These are phyloP conservation scores for Dothideomycetes sp. DNA, from an alignment of 2,329 filamentous ascomycete species.

Conservation along the genomic window DNA sequence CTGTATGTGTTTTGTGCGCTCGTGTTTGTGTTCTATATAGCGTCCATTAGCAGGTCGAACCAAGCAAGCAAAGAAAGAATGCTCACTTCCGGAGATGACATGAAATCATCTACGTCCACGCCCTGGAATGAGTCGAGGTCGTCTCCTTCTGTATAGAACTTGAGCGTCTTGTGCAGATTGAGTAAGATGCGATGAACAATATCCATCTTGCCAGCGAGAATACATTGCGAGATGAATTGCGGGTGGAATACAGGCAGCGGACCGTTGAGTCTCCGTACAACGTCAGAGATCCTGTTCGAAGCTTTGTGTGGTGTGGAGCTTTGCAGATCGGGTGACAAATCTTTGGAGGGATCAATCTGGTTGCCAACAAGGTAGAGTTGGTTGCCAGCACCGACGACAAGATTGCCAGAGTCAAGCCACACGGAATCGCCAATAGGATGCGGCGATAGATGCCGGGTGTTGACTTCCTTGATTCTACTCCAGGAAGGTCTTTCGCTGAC, in stretches of 20 bases:
- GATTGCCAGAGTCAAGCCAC: slow-evolving; percentile 76
- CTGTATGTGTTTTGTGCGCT: slow-evolving; percentile 13
- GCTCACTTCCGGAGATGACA: slow-evolving; percentile 37
- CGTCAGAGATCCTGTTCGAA: slow-evolving; percentile 64
- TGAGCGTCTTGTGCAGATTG: slow-evolving; percentile 64
- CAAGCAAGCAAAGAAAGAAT: neutral
- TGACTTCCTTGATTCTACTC: slow-evolving; percentile 75
- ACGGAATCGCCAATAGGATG: slow-evolving; percentile 89
- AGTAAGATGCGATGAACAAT: slow-evolving; percentile 66
- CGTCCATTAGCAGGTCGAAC: neutral
- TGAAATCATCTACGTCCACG: slow-evolving; percentile 42
- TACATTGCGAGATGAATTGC: slow-evolving; percentile 78
- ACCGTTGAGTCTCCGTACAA: slow-evolving; percentile 74
- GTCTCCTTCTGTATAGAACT: slow-evolving; percentile 76
- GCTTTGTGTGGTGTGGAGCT: slow-evolving; percentile 40
- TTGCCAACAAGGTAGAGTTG: slow-evolving; percentile 81
- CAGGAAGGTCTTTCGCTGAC: slow-evolving; percentile 82
- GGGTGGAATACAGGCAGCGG: slow-evolving; percentile 87
- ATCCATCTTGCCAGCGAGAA: slow-evolving; percentile 65
- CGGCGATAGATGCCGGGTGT: slow-evolving; percentile 61
- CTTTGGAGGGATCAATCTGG: slow-evolving; percentile 55
- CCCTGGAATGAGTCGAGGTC: slow-evolving; percentile 68
- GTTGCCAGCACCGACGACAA: slow-evolving; percentile 84
- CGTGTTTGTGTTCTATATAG: neutral
- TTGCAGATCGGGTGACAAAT: slow-evolving; percentile 48